A percentile compares a stretch with the other conserved stretches of the same genome.
phyloP scores from a whole-genome alignment of 805 yeast species.

The Ogataea henricii region DNA sequence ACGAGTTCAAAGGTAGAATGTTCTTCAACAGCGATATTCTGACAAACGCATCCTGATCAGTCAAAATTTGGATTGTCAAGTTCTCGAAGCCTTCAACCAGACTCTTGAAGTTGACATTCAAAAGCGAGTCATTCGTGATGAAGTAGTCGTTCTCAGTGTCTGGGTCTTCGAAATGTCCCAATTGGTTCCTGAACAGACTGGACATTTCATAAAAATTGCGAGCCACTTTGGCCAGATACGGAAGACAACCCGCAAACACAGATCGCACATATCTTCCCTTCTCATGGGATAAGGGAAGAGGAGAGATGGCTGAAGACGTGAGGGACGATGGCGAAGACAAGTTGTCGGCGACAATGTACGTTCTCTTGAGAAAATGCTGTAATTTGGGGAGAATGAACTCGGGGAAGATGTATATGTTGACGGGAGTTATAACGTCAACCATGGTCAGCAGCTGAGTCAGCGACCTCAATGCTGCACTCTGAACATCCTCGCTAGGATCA shows the following conservation, averaged over 20 bases:
- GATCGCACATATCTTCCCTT: slow-evolving; percentile 52
- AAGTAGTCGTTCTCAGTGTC: slow-evolving; percentile 45
- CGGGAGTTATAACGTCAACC: slow-evolving; percentile 66
- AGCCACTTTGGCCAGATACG: slow-evolving; percentile 68
- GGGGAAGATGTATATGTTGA: slow-evolving; percentile 74
- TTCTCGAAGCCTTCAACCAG: slow-evolving; percentile 61
- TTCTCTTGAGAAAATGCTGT: slow-evolving; percentile 41
- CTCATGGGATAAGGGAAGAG: slow-evolving; percentile 7
- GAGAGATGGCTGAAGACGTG: slow-evolving; percentile 5
- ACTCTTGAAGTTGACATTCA: slow-evolving; percentile 43
- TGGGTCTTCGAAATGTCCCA: slow-evolving; percentile 38
- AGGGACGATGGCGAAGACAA: slow-evolving; percentile 15
- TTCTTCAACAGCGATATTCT: slow-evolving; percentile 68
- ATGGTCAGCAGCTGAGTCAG: slow-evolving; percentile 67
- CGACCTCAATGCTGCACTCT: slow-evolving; percentile 62
- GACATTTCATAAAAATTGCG: slow-evolving; percentile 64
- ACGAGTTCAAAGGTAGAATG: slow-evolving; percentile 75
- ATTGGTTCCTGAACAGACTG: slow-evolving; percentile 43
- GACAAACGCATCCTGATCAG: slow-evolving; percentile 68
- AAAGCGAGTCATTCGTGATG: slow-evolving; percentile 33
- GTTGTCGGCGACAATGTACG: slow-evolving; percentile 35
- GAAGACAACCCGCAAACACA: slow-evolving; percentile 71
- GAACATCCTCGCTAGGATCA: slow-evolving; percentile 66
- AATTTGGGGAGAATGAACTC: slow-evolving; percentile 82
- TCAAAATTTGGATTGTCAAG: slow-evolving; percentile 62